Percentiles rank a stretch among this genome's conserved stretches.
phyloP scores from a whole-genome alignment of 345 rosid species.

The thale cress (Arabidopsis thaliana) region TAIR10.1 NC_003074.8:10018001-10018500 shows the following conservation, averaged over 20 bases:
- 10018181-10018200: not conserved
- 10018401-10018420: not conserved
- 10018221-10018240: too few relatives aligned
- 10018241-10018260: too few relatives aligned
- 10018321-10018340: not conserved
- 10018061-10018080: conserved; percentile 6
- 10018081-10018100: not conserved
- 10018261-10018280: too few relatives aligned
- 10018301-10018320: not conserved
- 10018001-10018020: conserved; percentile 1
- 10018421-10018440: not conserved
- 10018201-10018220: not conserved
- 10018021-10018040: not conserved
- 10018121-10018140: not conserved
- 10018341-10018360: not conserved
- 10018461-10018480: not conserved
- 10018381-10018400: not conserved
- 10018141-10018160: not conserved
- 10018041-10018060: not conserved
- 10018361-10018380: not conserved
- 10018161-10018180: not conserved
- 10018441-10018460: conserved; percentile 3
- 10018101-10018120: not conserved
- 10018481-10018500: not conserved
- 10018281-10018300: not conserved